Evolutionary conservation across 164 flowering plant species (phyloP), one percentile per base, ranked within the genome.

Genomic region (Magnolia kwangsiensis): DNA sequence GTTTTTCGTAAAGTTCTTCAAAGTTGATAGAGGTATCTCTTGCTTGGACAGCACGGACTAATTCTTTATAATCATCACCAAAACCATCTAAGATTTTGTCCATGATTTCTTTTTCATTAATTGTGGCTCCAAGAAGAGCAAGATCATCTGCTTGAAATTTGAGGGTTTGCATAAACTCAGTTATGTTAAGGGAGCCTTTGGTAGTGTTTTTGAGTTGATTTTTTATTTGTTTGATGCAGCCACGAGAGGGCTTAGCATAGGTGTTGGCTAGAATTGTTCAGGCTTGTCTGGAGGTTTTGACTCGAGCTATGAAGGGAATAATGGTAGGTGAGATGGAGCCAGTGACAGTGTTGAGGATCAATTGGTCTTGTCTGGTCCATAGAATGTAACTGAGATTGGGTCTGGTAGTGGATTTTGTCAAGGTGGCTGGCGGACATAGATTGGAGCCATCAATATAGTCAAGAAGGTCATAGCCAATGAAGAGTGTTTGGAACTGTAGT

Each of bases 1-100:
- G 73, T 21, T 74, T 74, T 74, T 78, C 74, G 55, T 74, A 74
- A 1, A 78, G 63, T 13, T 71, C 81, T 4, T 75, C 75, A 71
- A 80, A 80, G 1, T 58, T 31, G 23, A 80, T 76, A 6, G 51
- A 0, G 16, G 73, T 80, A 8, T 79, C 81, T 8, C 50, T 31
- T 8, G 68, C 71, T 51, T 58, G 75, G 14, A 72, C 24, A 2
- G 69, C 69, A 29, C 18, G 45, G 2, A 66, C 63, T 8, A 76
- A 55, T 20, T 68, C 37, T 31, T 31, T 31, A 2, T 31, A 31
- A 2, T 31, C 37, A 31, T 31, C 37, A 2, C 37, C 37, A 37
- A 20, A 5, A 23, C 45, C 49, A 67, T 67, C 50, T 6, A 67
- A 50, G 49, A 67, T 67, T 67, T 67, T 67, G 45, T 67, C 45